Evolutionary conservation across 495 filamentous ascomycete species (phyloP), one percentile per base, ranked within the genome.

Genomic region (Hypoxylon subgilvum): DNA sequence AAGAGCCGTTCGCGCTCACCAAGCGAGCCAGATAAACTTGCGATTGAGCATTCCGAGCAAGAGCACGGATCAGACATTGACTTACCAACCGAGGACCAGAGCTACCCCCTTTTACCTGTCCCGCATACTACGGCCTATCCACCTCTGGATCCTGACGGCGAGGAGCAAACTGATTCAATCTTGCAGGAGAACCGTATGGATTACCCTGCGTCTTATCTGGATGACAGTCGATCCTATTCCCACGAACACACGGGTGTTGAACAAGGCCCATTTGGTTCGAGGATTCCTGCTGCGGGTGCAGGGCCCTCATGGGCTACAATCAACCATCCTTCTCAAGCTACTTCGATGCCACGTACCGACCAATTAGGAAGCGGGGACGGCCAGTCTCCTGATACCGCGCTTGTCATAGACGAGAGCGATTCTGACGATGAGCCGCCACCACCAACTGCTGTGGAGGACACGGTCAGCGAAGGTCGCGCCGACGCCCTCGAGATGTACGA

Each of bases 331-430:
- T 38, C 47, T 52, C 62, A 36, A 21, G 44, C 39, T 1, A 48
- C 50, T 10, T 19, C 51, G 22, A 46, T 41, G 2, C 35, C 54
- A 19, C 54, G 16, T 38, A 55, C 45, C 12, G 52, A 61, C 49
- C 57, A 55, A 16, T 9, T 60, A 8, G 51, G 47, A 17, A 70
- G 65, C 42, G 25, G 25, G 7, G 44, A 66, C 30, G 67, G 55
- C 9, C 22, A 55, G 42, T 59, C 61, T 31, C 40, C 62, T 18
- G 45, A 67, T n/a, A 69, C 69, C 10, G 40, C 46, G 16, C 60
- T 66, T 21, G 58, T 71, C 21, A 46, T 63, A n/a, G 61, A 70
- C 5, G 60, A 64, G 5, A 65, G 58, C 31, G 67, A 61, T 19
- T 57, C 60, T 0, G 66, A 66, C 7, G 58, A 50, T 19, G 65